Base-by-base conservation (phyloP, 2,329 filamentous ascomycete species). In the Didymella exigua region DNA sequence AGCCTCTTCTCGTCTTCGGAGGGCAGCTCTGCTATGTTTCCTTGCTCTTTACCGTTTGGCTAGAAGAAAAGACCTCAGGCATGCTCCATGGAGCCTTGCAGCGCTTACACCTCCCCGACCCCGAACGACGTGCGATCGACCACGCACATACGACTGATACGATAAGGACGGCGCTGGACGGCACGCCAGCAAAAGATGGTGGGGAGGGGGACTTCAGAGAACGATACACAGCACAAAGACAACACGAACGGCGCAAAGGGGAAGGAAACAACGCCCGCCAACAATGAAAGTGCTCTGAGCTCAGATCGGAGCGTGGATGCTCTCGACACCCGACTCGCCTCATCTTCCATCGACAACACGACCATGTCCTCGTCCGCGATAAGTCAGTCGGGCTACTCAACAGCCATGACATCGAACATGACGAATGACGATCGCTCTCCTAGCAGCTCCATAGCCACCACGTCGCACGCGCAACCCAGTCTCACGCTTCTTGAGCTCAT, bases 401-500 rank as follows among this genome's bases (percentile, higher is more conserved):
- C 72, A 11, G 68, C 72, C 47, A 67, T 70, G 62, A 74, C 71
- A 5, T 72, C 72, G 18, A 61, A 67, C 31, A 72, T 68, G 60
- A 68, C 65, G 21, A 59, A 64, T 45, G 68, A 71, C 38, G 68
- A 69, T 52, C 61, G 71, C 49, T 49, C 60, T 29, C 50, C 60
- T 13, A 63, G 45, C 23, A 52, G 54, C 21, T 54, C 62, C n/a
- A 58, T 61, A n/a, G 51, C 60, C 29, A 54, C 61, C 18, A 60
- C 66, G 24, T 50, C 66, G 14, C 65, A 74, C 55, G 66, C 71
- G 3, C 69, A 69, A 31, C 73, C 73, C 24, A 62, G 50, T 45
- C 65, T 72, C 24, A 73, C 71, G 26, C 62, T 76, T 16, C 69
- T 76, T 41, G 69, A 75, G 33, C 71, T 76, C 38, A 63, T 73